Percentiles rank a stretch among this genome's conserved stretches.
These are phyloP conservation scores for Dictyostelium capitatum DNA, from an alignment of 78 protist species.

Conservation along the genomic window DNA sequence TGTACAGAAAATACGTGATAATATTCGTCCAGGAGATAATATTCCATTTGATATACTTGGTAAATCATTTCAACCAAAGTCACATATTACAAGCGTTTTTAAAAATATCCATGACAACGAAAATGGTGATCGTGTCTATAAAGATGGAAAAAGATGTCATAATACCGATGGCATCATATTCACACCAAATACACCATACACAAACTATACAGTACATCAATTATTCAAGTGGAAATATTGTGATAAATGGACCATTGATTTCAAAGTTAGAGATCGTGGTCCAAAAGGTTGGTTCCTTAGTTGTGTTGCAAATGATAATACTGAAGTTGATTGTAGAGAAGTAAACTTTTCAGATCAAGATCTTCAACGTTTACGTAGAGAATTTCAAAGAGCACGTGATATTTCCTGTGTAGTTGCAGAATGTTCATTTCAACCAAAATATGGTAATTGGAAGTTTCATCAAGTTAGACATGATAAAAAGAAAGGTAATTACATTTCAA, in stretches of 20 bases:
- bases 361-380: not conserved
- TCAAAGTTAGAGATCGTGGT: slow-evolving; percentile 31
- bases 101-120: not conserved
- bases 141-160: slow-evolving; percentile 54
- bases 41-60: slow-evolving; percentile 49
- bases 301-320: slow-evolving; percentile 39
- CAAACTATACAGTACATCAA: slow-evolving; percentile 6
- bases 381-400: slow-evolving; percentile 50
- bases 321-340: slow-evolving; percentile 31
- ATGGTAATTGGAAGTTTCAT: slow-evolving; percentile 73
- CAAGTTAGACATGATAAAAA: slow-evolving; percentile 52
- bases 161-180: slow-evolving; percentile 78
- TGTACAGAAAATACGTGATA: not conserved
- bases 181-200: slow-evolving; percentile 61
- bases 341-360: slow-evolving; percentile 51
- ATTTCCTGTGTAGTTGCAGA: slow-evolving; percentile 17
- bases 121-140: slow-evolving; percentile 9
- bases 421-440: slow-evolving; percentile 60
- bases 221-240: slow-evolving; percentile 78
- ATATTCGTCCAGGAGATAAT: not conserved
- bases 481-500: slow-evolving; percentile 62
- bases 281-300: slow-evolving; percentile 31
- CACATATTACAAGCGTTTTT: slow-evolving; percentile 23
- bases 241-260: slow-evolving; percentile 78
- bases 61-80: slow-evolving; percentile 30